A percentile compares a stretch with the other conserved stretches of the same genome.
Evolutionary conservation across 305 asterid species (phyloP).

Genomic region (Fraxinus xanthoxyloides): DNA sequence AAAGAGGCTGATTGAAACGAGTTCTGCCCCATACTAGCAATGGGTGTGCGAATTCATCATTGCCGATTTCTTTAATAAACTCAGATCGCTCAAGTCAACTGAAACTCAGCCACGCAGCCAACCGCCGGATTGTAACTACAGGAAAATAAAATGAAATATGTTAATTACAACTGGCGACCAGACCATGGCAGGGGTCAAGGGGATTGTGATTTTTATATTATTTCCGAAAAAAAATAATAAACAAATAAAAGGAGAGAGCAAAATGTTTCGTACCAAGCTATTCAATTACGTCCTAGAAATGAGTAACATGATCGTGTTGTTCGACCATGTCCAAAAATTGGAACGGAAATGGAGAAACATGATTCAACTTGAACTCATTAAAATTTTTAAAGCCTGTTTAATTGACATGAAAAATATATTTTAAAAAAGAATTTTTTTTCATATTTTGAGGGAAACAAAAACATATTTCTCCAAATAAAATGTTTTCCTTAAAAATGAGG

Average conservation of each 20-base stretch:
- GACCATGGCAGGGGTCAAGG: background rate
- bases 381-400: too few species aligned
- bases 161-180: background rate
- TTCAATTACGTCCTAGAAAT: background rate
- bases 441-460: too few species aligned
- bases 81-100: background rate
- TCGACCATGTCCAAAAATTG: background rate
- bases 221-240: background rate
- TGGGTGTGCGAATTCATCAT: conserved; percentile 1
- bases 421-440: too few species aligned
- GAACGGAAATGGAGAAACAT: background rate
- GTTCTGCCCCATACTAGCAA: background rate
- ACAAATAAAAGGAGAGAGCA: background rate
- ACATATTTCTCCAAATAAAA: too few species aligned
- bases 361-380: background rate
- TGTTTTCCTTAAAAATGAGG: too few species aligned
- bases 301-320: background rate
- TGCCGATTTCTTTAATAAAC: conserved; percentile 7
- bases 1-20: conserved; percentile 6
- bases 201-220: background rate
- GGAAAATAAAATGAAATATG: background rate
- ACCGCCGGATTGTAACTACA: background rate
- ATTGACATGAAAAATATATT: too few species aligned
- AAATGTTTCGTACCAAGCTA: background rate
- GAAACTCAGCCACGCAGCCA: background rate